Conservation (phyloP, 177 flowering plant species). For the Vitis hybrid region DNA sequence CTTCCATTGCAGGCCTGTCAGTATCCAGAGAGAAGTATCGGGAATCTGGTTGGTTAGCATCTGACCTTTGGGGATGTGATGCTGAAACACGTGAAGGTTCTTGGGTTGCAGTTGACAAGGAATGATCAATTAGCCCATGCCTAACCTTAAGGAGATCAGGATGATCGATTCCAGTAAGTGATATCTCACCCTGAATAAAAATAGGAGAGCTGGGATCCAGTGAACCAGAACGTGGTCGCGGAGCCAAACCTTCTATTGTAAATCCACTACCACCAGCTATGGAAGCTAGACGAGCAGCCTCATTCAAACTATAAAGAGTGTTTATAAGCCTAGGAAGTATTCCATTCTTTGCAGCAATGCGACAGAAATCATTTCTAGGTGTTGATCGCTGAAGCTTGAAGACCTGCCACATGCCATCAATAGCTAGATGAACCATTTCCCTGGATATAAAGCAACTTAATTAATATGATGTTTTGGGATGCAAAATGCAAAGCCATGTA, state of each 20-base stretch:
- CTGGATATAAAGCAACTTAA: constrained; percentile 42
- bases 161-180: constrained; percentile 44
- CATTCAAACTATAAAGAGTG: constrained; percentile 94
- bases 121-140: constrained; percentile 45
- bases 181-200: constrained; percentile 40
- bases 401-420: constrained; percentile 99
- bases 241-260: constrained; percentile 47
- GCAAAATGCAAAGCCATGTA: neutral
- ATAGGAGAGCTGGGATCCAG: constrained; percentile 52
- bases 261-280: constrained; percentile 59
- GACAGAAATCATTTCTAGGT: constrained; percentile 91
- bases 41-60: constrained; percentile 37
- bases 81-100: constrained; percentile 55
- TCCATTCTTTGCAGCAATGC: constrained; percentile 94
- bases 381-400: constrained; percentile 92
- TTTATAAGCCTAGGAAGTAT: constrained; percentile 87
- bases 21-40: constrained; percentile 30
- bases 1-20: constrained; percentile 48
- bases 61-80: constrained; percentile 48
- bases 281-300: constrained; percentile 92
- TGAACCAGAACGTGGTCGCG: constrained; percentile 73
- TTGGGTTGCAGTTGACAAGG: constrained; percentile 32
- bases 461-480: constrained; percentile 3
- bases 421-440: constrained; percentile 98
- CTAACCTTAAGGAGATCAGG: constrained; percentile 51